Evolutionary conservation across 805 yeast species (phyloP), one percentile per base, ranked within the genome.

Genomic region (Sugiyamaella smithiae): DNA sequence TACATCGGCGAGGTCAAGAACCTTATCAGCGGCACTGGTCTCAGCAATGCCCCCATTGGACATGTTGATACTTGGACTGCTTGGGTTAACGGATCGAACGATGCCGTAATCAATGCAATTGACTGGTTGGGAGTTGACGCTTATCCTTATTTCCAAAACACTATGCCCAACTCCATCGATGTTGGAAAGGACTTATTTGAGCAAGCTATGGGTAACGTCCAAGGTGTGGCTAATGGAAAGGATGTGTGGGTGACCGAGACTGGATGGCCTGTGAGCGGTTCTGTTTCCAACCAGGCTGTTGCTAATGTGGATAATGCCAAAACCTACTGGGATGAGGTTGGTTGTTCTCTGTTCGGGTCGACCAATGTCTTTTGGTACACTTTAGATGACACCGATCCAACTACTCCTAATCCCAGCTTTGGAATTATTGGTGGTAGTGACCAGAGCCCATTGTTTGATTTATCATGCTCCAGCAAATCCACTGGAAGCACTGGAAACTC

Each of bases 111-210:
- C 64, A 60, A 76, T 62, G 84, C 84, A 40, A 73, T 89, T 40
- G 95, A 87, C 67, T 75, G 84, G 63, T 78, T 85, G 52, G 86
- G 80, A 68, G 89, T 91, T 60, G 88, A 87, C 63, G 95, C 93
- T 37, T 87, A 87, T 78, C 85, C 95, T 7, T 87, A 86, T 80
- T 87, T 95, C 95, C 95, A 87, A 74, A 95, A 86, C 73, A 77
- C 86, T 58, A 76, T 74, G 77, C 62, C 69, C 38, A 87, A 80
- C 74, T 85, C 95, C 1, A 87, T 87, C 82, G 81, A 85, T 59
- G 95, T 86, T 66, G 95, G 85, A 67, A 84, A 86, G 67, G 84
- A 85, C 91, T 93, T 76, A 90, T 95, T 62, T 73, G 85, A 69
- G 89, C 85, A 74, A 73, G 76, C 55, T 77, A 85, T 60, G 90